These are phyloP conservation scores for Barnettozyma californica DNA, from an alignment of 805 yeast genomes.

Conservation along the genomic window DNA sequence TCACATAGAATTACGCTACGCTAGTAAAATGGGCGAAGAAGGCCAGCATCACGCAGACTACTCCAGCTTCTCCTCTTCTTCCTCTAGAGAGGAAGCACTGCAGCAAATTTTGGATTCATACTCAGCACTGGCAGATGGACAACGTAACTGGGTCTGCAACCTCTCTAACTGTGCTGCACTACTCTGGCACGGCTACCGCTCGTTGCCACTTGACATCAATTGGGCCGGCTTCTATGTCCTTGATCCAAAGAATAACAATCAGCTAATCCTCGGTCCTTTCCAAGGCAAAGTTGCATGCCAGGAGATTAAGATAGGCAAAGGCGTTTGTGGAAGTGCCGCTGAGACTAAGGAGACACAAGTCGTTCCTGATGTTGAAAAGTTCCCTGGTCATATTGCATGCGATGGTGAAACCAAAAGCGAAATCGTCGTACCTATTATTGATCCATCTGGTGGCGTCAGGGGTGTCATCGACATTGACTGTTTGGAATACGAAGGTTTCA, in stretches of 20 bases:
- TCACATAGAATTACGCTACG: too few relatives aligned
- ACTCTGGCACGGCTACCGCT: slow-evolving; percentile 81
- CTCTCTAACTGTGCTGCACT: slow-evolving; percentile 81
- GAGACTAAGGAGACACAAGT: slow-evolving; percentile 52
- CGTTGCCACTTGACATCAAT: slow-evolving; percentile 55
- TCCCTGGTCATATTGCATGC: slow-evolving; percentile 94
- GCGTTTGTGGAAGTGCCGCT: slow-evolving; percentile 93
- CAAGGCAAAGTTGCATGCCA: slow-evolving; percentile 98
- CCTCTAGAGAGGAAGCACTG: slow-evolving; percentile 47
- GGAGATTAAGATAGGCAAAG: slow-evolving; percentile 65
- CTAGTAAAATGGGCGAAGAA: slow-evolving; percentile 18
- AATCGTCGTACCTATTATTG: slow-evolving; percentile 79
- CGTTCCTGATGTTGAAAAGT: slow-evolving; percentile 70
- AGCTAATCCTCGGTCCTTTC: slow-evolving; percentile 82
- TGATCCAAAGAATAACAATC: slow-evolving; percentile 27
- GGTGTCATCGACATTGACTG: slow-evolving; percentile 93
- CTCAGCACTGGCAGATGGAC: slow-evolving; percentile 56
- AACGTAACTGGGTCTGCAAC: slow-evolving; percentile 84
- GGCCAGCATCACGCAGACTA: slow-evolving; percentile 68
- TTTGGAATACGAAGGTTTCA: slow-evolving; percentile 58
- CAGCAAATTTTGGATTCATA: slow-evolving; percentile 56
- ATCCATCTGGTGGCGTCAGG: slow-evolving; percentile 34
- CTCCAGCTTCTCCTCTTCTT: slow-evolving; percentile 39
- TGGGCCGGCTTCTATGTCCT: slow-evolving; percentile 91
- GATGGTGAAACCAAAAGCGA: slow-evolving; percentile 94